A percentile compares a stretch with the other conserved stretches of the same genome.
phyloP scores from a whole-genome alignment of 257 asterid genomes.

The Gynochthodes officinalis region DNA sequence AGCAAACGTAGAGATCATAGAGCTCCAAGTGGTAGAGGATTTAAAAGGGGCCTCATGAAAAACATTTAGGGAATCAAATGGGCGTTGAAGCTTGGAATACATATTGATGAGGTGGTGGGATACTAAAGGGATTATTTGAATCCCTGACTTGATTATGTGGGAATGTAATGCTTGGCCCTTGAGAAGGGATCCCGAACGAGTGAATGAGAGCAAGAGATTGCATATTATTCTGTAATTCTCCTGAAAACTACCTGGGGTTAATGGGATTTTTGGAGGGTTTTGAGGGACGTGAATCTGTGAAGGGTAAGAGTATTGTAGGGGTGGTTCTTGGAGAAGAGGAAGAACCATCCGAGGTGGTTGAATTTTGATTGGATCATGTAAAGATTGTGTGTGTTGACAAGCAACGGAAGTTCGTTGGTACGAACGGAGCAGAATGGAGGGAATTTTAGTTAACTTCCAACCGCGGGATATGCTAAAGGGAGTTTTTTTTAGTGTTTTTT shows the following conservation, averaged over 20 bases:
- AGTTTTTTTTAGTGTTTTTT: too few species aligned
- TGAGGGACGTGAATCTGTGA: background rate
- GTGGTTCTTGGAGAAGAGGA: constrained; percentile 25
- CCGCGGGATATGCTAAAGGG: too few species aligned
- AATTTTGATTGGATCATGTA: background rate
- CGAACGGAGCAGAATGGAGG: background rate
- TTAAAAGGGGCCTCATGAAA: constrained; percentile 53
- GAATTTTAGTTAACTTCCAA: too few species aligned
- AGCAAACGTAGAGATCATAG: constrained; percentile 60
- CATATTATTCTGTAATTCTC: constrained; percentile 49
- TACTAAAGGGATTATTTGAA: constrained; percentile 52
- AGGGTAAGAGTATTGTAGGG: background rate
- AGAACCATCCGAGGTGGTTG: constrained; percentile 31
- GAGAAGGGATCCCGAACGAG: constrained; percentile 40
- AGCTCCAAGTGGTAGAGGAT: constrained; percentile 85
- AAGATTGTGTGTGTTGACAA: background rate
- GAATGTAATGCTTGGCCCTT: constrained; percentile 64
- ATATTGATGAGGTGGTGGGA: constrained; percentile 77
- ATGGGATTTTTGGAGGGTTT: constrained; percentile 27
- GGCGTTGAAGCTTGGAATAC: constrained; percentile 68
- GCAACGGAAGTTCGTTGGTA: background rate
- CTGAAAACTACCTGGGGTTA: constrained; percentile 41
- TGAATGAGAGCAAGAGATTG: constrained; percentile 45
- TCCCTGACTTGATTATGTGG: constrained; percentile 53
- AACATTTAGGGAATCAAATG: constrained; percentile 44